Evolutionary conservation across 495 filamentous ascomycete species (phyloP), one percentile per base, ranked within the genome.

Genomic region (Aspergillus taichungensis): DNA sequence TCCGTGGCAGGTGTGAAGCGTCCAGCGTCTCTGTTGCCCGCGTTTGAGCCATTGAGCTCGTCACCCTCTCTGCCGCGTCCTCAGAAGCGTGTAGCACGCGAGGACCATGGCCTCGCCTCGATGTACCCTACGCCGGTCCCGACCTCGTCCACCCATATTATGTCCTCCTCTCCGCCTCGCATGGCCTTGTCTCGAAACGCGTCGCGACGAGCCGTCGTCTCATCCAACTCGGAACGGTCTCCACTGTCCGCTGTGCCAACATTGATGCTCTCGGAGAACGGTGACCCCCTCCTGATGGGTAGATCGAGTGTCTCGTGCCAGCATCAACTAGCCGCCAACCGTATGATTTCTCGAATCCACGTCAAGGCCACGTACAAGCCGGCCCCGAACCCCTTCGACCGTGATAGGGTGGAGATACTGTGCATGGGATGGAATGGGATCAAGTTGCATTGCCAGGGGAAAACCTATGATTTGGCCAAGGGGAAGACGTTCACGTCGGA

Each of bases 351-450:
- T 54, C 80, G 92, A 54, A 76, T 96, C 37, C 92, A 98, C 60
- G 84, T 95, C 62, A 84, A 87, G 59, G 90, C 89, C 45, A 75
- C 79, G 28, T 98, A 92, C 61, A 79, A 88, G 38, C 73, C 83
- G 3, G 77, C 83, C 7, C 69, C 75, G 6, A 76, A 77, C 27
- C 67, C 75, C 6, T 70, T 79, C 49, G 82, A 83, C 50, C 72
- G 74, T 45, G 80, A 78, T 55, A 80, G 79, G 63, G 76, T 97
- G 39, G 84, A 88, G 61, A 82, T 98, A 44, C 76, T 85, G 60
- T 98, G 92, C 65, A 77, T 84, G 57, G 92, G 92, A 12, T 96
- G 91, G 90, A 98, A 98, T 64, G 91, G 92, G 9, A 74, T 91
- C 40, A 95, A 88, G 63, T 68, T 98, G 45, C 90, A 95, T 66